Percentiles rank a stretch among this genome's conserved stretches.
Evolutionary conservation across 2,329 filamentous ascomycete genomes (phyloP).

Genomic region (Emergomyces orientalis): DNA sequence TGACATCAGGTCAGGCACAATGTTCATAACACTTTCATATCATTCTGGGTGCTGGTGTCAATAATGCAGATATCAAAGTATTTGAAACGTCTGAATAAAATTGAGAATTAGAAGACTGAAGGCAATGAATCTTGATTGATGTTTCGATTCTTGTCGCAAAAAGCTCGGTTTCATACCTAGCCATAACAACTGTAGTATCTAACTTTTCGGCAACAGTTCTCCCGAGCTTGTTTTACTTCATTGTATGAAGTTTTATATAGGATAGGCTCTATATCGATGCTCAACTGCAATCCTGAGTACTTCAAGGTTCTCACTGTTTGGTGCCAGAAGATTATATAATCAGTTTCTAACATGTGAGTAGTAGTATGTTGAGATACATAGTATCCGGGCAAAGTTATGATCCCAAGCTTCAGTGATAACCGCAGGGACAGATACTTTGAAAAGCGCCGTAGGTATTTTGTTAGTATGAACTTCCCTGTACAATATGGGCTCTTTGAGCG

Average conservation of each 20-base stretch:
- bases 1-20: no score
- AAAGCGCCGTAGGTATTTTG: neutral
- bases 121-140: neutral
- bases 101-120: neutral
- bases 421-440: neutral
- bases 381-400: no score
- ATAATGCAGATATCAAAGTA: neutral
- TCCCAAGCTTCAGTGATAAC: neutral
- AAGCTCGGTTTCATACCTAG: neutral
- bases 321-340: no score
- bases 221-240: neutral
- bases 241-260: no score
- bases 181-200: neutral
- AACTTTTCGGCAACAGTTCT: neutral
- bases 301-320: no score
- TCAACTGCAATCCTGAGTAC: no score
- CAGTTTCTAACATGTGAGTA: no score
- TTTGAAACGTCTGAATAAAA: neutral
- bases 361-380: no score
- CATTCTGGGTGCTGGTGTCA: neutral
- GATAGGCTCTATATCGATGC: no score
- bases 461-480: neutral
- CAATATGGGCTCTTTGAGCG: neutral
- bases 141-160: neutral
- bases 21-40: neutral